Evolutionary conservation across 805 yeast genomes (phyloP).

Genomic region (Yarrowia phangngaensis): DNA sequence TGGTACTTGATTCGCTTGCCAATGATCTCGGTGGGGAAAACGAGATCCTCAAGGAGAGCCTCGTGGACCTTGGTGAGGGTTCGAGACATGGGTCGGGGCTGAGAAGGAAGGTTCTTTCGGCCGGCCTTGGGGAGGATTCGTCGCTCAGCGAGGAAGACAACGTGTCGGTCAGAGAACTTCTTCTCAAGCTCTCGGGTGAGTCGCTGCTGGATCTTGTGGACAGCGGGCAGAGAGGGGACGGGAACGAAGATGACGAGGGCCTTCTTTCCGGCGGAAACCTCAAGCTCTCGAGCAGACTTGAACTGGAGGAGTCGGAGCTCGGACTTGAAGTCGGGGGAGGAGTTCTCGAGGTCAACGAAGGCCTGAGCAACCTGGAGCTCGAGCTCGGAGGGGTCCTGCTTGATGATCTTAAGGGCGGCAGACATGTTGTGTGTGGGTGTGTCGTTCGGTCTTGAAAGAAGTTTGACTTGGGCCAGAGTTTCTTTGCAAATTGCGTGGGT

Average conservation of each 20-base stretch:
- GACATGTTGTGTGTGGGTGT: constrained; percentile 56
- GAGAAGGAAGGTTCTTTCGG: constrained; percentile 82
- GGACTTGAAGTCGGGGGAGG: constrained; percentile 94
- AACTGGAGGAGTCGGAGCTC: constrained; percentile 98
- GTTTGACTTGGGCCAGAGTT: constrained; percentile 13
- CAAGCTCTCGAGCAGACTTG: constrained; percentile 97
- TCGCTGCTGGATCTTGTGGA: constrained; percentile 88
- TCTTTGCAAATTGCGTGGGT: constrained; percentile 9
- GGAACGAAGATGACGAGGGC: constrained; percentile 98
- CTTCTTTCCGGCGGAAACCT: constrained; percentile 97
- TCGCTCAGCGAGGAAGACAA: constrained; percentile 98
- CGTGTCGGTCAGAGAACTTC: constrained; percentile 99
- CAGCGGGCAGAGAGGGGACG: constrained; percentile 96
- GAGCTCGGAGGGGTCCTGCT: constrained; percentile 94
- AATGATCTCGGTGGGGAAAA: constrained; percentile 98
- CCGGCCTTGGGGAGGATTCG: constrained; percentile 99
- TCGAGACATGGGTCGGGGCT: constrained; percentile 99
- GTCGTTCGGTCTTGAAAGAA: constrained; percentile 27
- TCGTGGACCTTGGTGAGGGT: constrained; percentile 98
- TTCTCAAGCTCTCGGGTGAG: constrained; percentile 99
- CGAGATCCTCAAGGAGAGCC: constrained; percentile 96
- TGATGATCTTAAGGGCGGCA: constrained; percentile 93
- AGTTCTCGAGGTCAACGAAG: constrained; percentile 88
- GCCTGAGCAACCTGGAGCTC: constrained; percentile 99
- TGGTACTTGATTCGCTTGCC: constrained; percentile 99